phyloP scores from a whole-genome alignment of 176 grass and related monocot genomes.

The Triticum aestivum region IWGSC_CS_RefSeq_v2.1 NC_057808.1:529036661-529037160 shows the following conservation, averaged over 20 bases:
- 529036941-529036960: background rate
- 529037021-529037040: no score
- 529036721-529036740: background rate
- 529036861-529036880: no score
- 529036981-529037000: background rate
- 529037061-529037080: no score
- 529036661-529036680: no score
- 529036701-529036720: background rate
- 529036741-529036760: background rate
- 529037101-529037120: slow-evolving; percentile 2
- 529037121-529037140: slow-evolving; percentile 21
- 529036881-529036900: background rate
- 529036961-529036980: slow-evolving; percentile 20
- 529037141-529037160: slow-evolving; percentile 19
- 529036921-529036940: slow-evolving; percentile 7
- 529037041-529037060: no score
- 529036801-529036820: background rate
- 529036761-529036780: no score
- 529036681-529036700: background rate
- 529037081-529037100: background rate
- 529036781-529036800: background rate
- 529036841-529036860: background rate
- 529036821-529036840: background rate
- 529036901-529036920: slow-evolving; percentile 4
- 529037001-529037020: no score